Percentiles rank a stretch among this genome's conserved stretches.
These are phyloP conservation scores for Chrysoporthe puriensis DNA, from an alignment of 2,329 filamentous ascomycete species.

Conservation along the genomic window DNA sequence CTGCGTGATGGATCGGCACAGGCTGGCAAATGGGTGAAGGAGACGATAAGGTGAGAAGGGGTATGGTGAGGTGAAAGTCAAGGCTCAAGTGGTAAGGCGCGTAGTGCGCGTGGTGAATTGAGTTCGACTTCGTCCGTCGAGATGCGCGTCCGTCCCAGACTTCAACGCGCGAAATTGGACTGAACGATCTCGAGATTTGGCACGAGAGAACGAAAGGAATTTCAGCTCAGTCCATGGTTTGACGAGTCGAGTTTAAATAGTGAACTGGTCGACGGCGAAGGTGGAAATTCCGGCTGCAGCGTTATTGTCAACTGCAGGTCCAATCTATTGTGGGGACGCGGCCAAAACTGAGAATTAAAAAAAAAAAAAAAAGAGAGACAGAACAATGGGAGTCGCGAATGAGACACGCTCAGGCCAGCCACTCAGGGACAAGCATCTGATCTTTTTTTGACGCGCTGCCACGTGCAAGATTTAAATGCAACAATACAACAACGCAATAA, in stretches of 20 bases:
- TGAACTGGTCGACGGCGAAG: neutral
- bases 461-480: neutral
- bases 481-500: neutral
- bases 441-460: constrained; percentile 7
- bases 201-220: neutral
- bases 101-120: neutral
- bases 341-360: constrained; percentile 2
- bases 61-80: neutral
- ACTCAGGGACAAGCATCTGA: neutral
- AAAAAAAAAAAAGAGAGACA: neutral
- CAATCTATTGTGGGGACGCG: constrained; percentile 2
- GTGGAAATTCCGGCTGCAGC: constrained; percentile 9
- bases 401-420: constrained; percentile 4
- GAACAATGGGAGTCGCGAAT: constrained; percentile 11
- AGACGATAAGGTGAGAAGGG: neutral
- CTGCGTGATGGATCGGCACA: neutral
- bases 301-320: constrained; percentile 3
- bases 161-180: neutral
- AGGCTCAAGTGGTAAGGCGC: neutral
- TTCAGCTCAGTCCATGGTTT: neutral
- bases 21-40: neutral
- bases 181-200: neutral
- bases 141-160: neutral
- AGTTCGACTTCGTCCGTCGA: neutral
- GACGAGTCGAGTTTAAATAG: neutral